phyloP scores from a whole-genome alignment of 2,329 filamentous ascomycete species.

The Hymenoscyphus salicellus region DNA sequence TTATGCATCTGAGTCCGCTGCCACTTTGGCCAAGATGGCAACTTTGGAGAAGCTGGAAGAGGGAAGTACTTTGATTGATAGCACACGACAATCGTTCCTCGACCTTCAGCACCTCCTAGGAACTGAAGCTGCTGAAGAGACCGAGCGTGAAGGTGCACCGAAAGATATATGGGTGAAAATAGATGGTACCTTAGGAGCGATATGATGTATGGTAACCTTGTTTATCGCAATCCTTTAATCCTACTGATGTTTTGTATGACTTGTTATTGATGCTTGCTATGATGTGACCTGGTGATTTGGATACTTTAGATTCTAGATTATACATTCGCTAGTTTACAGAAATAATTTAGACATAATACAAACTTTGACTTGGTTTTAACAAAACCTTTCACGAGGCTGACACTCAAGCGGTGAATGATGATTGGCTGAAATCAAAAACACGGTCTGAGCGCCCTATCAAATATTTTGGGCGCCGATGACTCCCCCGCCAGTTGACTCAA shows the following conservation, averaged over 20 bases:
- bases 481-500: conserved; percentile 8
- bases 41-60: conserved; percentile 59
- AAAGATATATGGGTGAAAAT: conserved; percentile 34
- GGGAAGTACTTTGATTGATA: conserved; percentile 55
- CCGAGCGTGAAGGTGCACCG: neutral
- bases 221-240: neutral
- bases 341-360: no score
- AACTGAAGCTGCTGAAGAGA: neutral
- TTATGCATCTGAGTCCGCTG: conserved; percentile 57
- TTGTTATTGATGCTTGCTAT: neutral
- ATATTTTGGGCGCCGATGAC: neutral
- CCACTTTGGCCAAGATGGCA: conserved; percentile 55
- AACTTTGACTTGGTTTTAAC: no score
- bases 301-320: neutral
- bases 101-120: conserved; percentile 51
- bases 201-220: conserved; percentile 8
- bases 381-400: neutral
- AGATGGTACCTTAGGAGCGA: conserved; percentile 34
- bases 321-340: neutral
- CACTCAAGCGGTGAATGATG: neutral
- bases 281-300: neutral
- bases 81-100: conserved; percentile 48
- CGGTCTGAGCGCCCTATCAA: neutral
- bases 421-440: neutral
- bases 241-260: neutral